phyloP scores from a whole-genome alignment of 257 asterid species.

The Jaltomata sinuosa region DNA sequence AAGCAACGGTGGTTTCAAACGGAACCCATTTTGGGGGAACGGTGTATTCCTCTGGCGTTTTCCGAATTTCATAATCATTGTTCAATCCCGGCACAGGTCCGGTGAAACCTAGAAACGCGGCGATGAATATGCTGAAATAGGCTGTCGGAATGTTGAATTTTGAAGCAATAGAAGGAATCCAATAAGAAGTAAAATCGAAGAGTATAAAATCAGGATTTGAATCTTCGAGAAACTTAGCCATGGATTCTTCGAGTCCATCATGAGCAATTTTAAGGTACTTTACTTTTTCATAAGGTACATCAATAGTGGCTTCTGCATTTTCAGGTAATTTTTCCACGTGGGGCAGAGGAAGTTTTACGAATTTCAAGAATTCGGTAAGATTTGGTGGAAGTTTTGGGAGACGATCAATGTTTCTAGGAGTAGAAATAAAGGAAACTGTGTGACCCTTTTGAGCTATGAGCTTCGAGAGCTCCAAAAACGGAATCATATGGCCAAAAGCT shows the following conservation, averaged over 20 bases:
- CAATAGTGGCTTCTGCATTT: constrained; percentile 21
- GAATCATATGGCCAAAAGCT: constrained; percentile 56
- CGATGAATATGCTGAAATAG: constrained; percentile 10
- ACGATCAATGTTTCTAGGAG: constrained; percentile 46
- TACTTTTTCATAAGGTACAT: constrained; percentile 12
- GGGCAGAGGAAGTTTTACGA: constrained; percentile 36
- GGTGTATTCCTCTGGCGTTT: constrained; percentile 17
- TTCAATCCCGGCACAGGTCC: constrained; percentile 1
- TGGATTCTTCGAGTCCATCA: constrained; percentile 12
- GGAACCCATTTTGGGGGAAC: constrained; percentile 18
- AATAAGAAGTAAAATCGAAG: constrained; percentile 13
- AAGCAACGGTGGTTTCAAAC: constrained; percentile 19
- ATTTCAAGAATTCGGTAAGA: constrained; percentile 7
- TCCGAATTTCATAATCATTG: neutral
- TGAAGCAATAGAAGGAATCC: constrained; percentile 14
- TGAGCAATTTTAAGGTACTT: constrained; percentile 24
- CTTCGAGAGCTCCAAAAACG: constrained; percentile 37
- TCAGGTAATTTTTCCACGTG: constrained; percentile 7
- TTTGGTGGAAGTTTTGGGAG: constrained; percentile 40
- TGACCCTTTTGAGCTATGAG: constrained; percentile 39
- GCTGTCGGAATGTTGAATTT: neutral
- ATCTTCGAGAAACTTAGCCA: constrained; percentile 7
- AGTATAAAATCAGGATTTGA: constrained; percentile 23
- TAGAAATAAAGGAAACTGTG: constrained; percentile 34
- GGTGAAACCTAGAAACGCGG: neutral